A percentile compares a stretch with the other conserved stretches of the same genome.
Evolutionary conservation across 108 stramenopile genomes (phyloP).

Genomic region (Licmophora abbreviata): DNA sequence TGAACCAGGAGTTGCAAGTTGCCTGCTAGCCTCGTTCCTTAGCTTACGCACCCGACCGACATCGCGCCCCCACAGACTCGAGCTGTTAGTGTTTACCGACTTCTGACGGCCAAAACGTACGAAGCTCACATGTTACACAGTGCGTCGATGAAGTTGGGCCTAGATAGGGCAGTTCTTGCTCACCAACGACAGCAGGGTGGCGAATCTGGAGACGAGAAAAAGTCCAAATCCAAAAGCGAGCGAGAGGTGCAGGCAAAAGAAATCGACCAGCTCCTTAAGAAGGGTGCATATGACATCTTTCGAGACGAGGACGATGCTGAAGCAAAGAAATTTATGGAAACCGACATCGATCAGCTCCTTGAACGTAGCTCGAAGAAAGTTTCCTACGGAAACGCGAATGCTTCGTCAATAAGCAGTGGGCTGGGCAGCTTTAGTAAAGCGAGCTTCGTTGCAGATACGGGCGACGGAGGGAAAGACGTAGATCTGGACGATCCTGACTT

Average conservation of each 20-base stretch:
- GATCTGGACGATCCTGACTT: slow-evolving; percentile 93
- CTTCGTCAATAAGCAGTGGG: slow-evolving; percentile 52
- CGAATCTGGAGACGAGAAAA: slow-evolving; percentile 24
- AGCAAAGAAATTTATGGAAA: slow-evolving; percentile 80
- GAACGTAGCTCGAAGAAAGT: slow-evolving; percentile 71
- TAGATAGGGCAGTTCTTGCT: slow-evolving; percentile 94
- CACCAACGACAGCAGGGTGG: slow-evolving; percentile 62
- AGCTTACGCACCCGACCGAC: no score
- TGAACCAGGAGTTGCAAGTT: no score
- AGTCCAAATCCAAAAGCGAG: slow-evolving; percentile 52
- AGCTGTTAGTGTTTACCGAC: slow-evolving; percentile 27
- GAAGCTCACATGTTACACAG: slow-evolving; percentile 98
- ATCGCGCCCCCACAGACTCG: no score
- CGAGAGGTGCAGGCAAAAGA: slow-evolving; percentile 73
- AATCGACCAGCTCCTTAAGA: slow-evolving; percentile 71
- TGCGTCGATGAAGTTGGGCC: slow-evolving; percentile 92
- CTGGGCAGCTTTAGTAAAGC: slow-evolving; percentile 86
- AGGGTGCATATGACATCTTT: slow-evolving; percentile 85
- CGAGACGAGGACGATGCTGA: slow-evolving; percentile 77
- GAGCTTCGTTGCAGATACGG: slow-evolving; percentile 80
- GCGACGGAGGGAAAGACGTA: slow-evolving; percentile 79
- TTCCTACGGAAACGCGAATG: slow-evolving; percentile 51
- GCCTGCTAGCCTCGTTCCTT: no score
- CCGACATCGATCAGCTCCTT: slow-evolving; percentile 84
- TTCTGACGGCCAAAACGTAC: slow-evolving; percentile 92